Conservation (phyloP, 176 grass and related monocot genomes). For the Aegilops sharonensis region DNA sequence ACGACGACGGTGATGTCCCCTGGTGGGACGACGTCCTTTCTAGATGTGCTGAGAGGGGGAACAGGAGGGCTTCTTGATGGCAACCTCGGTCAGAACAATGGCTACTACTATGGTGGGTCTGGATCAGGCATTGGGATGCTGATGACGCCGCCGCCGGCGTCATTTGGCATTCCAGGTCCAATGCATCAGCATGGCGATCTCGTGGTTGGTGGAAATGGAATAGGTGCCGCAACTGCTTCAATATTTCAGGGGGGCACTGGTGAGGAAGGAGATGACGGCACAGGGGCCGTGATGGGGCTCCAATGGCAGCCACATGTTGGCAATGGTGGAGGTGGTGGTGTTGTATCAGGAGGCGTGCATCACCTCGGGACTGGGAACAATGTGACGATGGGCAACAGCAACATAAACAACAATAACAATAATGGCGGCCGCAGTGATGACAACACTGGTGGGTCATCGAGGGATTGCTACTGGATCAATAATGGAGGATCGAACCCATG, state of each 20-base stretch:
- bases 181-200: constrained; percentile 1
- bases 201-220: neutral
- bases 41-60: constrained; percentile 31
- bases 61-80: constrained; percentile 4
- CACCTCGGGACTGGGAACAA: neutral
- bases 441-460: neutral
- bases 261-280: neutral
- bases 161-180: neutral
- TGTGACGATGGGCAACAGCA: neutral
- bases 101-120: neutral
- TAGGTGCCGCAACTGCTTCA: neutral
- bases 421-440: neutral
- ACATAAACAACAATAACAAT: neutral
- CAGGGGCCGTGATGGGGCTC: neutral
- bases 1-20: neutral
- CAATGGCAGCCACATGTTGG: neutral
- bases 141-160: neutral
- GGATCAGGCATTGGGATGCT: constrained; percentile 6
- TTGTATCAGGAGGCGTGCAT: neutral
- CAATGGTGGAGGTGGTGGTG: neutral
- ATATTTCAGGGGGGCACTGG: neutral
- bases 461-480: constrained; percentile 4
- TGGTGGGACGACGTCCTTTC: neutral
- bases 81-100: neutral
- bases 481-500: constrained; percentile 6